Evolutionary conservation across 805 yeast species (phyloP), one percentile per base, ranked within the genome.

Genomic region (Zygotorulaspora sp.): DNA sequence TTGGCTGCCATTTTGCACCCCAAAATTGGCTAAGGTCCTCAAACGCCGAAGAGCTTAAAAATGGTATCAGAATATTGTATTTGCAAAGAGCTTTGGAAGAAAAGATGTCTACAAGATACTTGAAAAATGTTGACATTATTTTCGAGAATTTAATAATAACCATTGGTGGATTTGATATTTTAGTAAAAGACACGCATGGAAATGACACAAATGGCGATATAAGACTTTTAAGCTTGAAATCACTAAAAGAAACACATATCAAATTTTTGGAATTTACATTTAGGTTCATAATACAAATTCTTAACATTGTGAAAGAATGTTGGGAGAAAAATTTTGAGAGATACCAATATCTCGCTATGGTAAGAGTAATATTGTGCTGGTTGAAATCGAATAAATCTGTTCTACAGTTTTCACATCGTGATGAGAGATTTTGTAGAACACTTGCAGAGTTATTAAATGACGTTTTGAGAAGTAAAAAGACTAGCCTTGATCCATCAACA

Each of bases 341-440:
- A 41, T 36, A 24, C 35, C 41, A 53, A 31, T 44, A 45, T 56
- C 22, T 57, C 62, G 47, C 75, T 65, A 35, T 55, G 61, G 32
- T 76, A 0, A 66, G 89, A 48, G 58, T 81, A 7, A 53, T 74
- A 29, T 63, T 75, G 16, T 71, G 74, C 39, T 81, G 85, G 85
- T 50, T 80, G 17, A 74, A 70, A 44, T 71, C 72, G 30, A 68
- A 75, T 39, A 70, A 68, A 41, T 47, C 63, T 25, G 72, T 71
- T 32, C 50, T 64, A 14, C 66, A 55, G 34, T 62, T 52, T 38
- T 50, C 66, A 1, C 67, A 51, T 37, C 52, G 62, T 36, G 44
- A 64, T 32, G 45, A 47, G 33, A 46, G 50, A 5, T 67, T 68
- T 43, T 48, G 60, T 22, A 50, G 51, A 26, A 49, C 56, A 5